Evolutionary conservation across 306 rosid genomes (phyloP).

Genomic region (Neltuma alba): DNA sequence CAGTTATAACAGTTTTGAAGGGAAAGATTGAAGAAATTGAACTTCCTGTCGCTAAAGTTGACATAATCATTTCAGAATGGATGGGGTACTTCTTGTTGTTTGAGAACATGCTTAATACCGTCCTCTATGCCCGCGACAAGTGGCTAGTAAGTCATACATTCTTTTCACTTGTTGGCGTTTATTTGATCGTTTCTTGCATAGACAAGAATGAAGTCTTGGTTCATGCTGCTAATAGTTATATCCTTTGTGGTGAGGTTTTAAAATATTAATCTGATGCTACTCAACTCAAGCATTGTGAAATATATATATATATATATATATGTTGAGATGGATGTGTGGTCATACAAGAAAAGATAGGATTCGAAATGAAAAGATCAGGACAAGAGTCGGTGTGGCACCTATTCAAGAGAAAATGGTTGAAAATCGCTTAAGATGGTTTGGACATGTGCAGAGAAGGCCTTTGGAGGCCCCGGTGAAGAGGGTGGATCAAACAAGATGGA

Average conservation of each 20-base stretch:
- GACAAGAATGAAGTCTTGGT: background rate
- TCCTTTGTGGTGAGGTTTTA: background rate
- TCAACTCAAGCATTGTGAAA: background rate
- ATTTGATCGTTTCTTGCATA: background rate
- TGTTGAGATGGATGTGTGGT: too few species aligned
- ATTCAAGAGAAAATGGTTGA: too few species aligned
- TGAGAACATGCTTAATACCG: constrained; percentile 96
- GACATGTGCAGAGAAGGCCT: too few species aligned
- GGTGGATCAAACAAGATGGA: too few species aligned
- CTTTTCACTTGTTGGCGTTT: background rate
- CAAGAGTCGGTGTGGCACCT: too few species aligned
- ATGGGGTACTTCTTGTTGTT: constrained; percentile 98
- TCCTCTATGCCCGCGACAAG: constrained; percentile 94
- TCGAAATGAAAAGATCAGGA: too few species aligned
- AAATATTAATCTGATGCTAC: background rate
- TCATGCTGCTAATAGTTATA: background rate
- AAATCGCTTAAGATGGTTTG: too few species aligned
- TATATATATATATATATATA: too few species aligned
- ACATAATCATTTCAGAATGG: constrained; percentile 97
- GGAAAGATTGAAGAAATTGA: constrained; percentile 96
- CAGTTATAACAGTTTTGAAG: constrained; percentile 93
- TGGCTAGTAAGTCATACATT: constrained; percentile 79
- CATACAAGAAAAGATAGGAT: too few species aligned
- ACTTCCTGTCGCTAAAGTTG: constrained; percentile 91
- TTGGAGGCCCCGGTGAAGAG: too few species aligned